phyloP scores from a whole-genome alignment of 495 filamentous ascomycete species.

The Pseudoneurospora amorphoporcata region DNA sequence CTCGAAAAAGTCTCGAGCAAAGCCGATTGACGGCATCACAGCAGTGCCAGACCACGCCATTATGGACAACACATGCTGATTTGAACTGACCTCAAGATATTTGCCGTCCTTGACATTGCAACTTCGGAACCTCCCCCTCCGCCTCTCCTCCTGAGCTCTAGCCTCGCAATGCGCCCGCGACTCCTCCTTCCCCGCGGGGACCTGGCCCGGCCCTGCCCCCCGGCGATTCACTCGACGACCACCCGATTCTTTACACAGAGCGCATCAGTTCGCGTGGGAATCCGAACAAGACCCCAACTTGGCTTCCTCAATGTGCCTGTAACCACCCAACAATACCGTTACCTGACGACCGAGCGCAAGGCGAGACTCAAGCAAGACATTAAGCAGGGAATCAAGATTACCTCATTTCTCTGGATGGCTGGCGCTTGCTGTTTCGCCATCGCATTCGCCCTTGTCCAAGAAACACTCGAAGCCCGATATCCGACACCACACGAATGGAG shows the following conservation, averaged over 20 bases:
- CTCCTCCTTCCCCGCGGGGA: constrained; percentile 14
- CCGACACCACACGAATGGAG: constrained; percentile 69
- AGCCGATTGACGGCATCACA: neutral
- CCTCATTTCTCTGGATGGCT: constrained; percentile 44
- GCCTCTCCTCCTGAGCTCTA: neutral
- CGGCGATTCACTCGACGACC: neutral
- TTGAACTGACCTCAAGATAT: neutral
- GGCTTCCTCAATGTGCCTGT: constrained; percentile 56
- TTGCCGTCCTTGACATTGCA: neutral
- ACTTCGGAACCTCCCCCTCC: neutral
- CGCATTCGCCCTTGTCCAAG: constrained; percentile 51
- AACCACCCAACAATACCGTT: constrained; percentile 39
- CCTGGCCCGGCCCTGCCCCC: constrained; percentile 1
- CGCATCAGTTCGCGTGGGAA: constrained; percentile 7
- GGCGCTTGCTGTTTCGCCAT: constrained; percentile 41
- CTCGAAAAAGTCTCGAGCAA: neutral
- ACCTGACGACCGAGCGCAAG: constrained; percentile 67
- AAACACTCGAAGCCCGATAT: constrained; percentile 60
- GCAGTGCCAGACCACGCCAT: neutral
- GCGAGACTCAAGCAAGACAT: constrained; percentile 55
- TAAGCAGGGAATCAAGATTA: constrained; percentile 49
- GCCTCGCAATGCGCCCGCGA: constrained; percentile 15
- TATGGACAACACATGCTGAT: neutral
- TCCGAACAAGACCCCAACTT: constrained; percentile 55
- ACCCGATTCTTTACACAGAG: constrained; percentile 19